Evolutionary conservation across 2,329 filamentous ascomycete species (phyloP).

Genomic region (Aspergillus felis): DNA sequence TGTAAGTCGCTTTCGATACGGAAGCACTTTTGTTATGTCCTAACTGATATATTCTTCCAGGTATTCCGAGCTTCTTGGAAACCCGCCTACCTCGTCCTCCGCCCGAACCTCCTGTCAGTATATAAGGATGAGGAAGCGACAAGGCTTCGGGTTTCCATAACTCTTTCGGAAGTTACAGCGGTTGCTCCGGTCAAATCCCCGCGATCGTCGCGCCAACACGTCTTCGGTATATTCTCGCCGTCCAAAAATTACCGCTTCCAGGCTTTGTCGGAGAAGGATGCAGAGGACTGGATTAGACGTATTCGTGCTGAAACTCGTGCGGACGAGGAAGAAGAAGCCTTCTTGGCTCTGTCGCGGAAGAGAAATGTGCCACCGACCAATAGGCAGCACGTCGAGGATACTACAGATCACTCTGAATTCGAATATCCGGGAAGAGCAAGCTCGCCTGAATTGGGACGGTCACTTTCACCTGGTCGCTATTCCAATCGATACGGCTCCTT

Average conservation of each 20-base stretch:
- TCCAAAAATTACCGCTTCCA: constrained; percentile 90
- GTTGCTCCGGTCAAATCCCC: constrained; percentile 84
- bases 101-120: constrained; percentile 83
- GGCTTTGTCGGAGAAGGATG: constrained; percentile 67
- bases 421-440: constrained; percentile 30
- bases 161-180: constrained; percentile 83
- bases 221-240: constrained; percentile 90
- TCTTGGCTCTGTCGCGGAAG: constrained; percentile 48
- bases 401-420: constrained; percentile 42
- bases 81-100: constrained; percentile 79
- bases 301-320: constrained; percentile 78
- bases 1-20: constrained; percentile 46
- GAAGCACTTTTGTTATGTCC: background rate
- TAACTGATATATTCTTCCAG: constrained; percentile 14
- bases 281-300: constrained; percentile 78
- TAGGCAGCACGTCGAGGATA: constrained; percentile 33
- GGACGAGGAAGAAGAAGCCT: constrained; percentile 82
- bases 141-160: constrained; percentile 82
- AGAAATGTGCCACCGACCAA: constrained; percentile 17
- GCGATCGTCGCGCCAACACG: constrained; percentile 78
- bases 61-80: constrained; percentile 74
- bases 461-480: constrained; percentile 24
- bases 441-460: constrained; percentile 32
- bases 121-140: constrained; percentile 91
- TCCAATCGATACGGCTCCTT: constrained; percentile 29